These are phyloP conservation scores for Vavraia culicis DNA, from an alignment of 371 early-diverging fungal genomes.

Conservation along the genomic window DNA sequence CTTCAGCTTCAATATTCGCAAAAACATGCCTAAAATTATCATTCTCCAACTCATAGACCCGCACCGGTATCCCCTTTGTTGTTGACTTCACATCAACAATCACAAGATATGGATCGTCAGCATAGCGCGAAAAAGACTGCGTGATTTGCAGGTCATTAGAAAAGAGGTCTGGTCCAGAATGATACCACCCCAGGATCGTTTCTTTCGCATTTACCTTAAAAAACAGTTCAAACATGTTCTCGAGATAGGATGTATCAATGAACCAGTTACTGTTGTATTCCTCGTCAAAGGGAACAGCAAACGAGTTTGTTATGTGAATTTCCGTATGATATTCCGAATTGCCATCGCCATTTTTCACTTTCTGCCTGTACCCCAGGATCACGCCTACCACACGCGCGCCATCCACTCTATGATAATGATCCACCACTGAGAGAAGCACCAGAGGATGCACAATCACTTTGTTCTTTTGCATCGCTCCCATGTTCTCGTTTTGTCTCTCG, in stretches of 20 bases:
- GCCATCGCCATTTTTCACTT: constrained; percentile 52
- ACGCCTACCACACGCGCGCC: constrained; percentile 84
- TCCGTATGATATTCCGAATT: no score
- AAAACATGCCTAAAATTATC: constrained; percentile 51
- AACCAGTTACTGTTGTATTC: constrained; percentile 93
- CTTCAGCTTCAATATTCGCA: constrained; percentile 83
- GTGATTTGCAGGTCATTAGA: constrained; percentile 90
- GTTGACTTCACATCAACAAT: constrained; percentile 39
- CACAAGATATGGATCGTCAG: constrained; percentile 54
- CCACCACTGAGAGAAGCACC: constrained; percentile 84
- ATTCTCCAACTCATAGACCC: constrained; percentile 51
- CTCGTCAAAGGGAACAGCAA: constrained; percentile 89
- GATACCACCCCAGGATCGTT: constrained; percentile 96
- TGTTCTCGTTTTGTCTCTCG: not conserved
- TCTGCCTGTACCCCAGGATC: no score
- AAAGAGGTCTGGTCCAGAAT: constrained; percentile 85
- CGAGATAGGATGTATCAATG: constrained; percentile 91
- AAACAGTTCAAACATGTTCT: constrained; percentile 94
- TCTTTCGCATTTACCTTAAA: constrained; percentile 95
- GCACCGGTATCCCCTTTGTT: constrained; percentile 28
- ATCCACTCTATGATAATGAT: constrained; percentile 91
- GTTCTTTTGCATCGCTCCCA: constrained; percentile 2
- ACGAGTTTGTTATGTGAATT: constrained; percentile 86
- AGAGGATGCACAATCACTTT: constrained; percentile 78
- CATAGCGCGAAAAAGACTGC: constrained; percentile 74